Percentiles rank a stretch among this genome's conserved stretches.
phyloP scores from a whole-genome alignment of 352 stramenopile species.

The Peronospora farinosa region DNA sequence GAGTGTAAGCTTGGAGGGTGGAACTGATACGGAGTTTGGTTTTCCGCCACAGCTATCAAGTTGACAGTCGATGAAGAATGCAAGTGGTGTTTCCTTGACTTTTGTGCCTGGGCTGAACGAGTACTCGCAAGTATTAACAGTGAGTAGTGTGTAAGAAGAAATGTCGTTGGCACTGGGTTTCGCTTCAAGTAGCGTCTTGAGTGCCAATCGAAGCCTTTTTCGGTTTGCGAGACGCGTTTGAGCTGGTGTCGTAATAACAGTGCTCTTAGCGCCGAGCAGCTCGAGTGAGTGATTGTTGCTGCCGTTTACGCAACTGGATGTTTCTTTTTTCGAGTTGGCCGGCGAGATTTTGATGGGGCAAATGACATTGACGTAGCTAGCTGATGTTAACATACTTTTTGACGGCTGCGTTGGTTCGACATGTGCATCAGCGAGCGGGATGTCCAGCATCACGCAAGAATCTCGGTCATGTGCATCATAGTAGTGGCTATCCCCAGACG shows the following conservation, averaged over 20 bases:
- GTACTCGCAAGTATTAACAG: slow-evolving; percentile 35
- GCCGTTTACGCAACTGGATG: slow-evolving; percentile 3
- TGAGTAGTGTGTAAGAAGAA: slow-evolving; percentile 10
- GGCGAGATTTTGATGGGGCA: slow-evolving; percentile 5
- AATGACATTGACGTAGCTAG: slow-evolving; percentile 19
- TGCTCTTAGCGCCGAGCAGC: slow-evolving; percentile 14
- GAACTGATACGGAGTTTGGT: not conserved
- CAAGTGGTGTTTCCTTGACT: slow-evolving; percentile 40
- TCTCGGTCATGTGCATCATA: slow-evolving; percentile 10
- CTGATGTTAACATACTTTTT: slow-evolving; percentile 1
- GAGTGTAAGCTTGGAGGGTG: slow-evolving; percentile 21
- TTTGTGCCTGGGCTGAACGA: slow-evolving; percentile 14
- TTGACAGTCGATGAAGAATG: slow-evolving; percentile 36
- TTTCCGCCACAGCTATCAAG: slow-evolving; percentile 2
- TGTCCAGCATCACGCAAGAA: slow-evolving; percentile 12
- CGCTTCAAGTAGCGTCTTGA: slow-evolving; percentile 20
- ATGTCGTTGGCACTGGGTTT: not conserved
- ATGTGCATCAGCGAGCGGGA: slow-evolving; percentile 9
- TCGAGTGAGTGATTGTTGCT: slow-evolving; percentile 22
- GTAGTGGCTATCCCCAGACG: slow-evolving; percentile 6
- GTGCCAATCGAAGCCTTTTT: slow-evolving; percentile 15
- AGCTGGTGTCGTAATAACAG: slow-evolving; percentile 9
- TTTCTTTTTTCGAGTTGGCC: slow-evolving; percentile 6
- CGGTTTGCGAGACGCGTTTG: slow-evolving; percentile 13
- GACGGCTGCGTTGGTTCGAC: slow-evolving; percentile 4